These are phyloP conservation scores for Zymoseptoria pseudotritici DNA, from an alignment of 2,329 filamentous ascomycete species.

Conservation along the genomic window DNA sequence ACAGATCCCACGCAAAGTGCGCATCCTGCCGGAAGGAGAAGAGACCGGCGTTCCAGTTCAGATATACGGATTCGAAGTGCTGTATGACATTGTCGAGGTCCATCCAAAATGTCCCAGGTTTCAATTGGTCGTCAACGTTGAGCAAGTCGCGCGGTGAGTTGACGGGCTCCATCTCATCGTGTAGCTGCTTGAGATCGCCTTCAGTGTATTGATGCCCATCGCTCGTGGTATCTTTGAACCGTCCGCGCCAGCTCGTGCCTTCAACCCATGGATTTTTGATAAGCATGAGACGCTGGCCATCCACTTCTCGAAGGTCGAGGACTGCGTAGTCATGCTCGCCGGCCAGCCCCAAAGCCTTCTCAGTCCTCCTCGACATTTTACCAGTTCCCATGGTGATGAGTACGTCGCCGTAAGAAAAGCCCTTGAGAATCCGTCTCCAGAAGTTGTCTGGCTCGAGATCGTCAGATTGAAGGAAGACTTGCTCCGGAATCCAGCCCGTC, in stretches of 20 bases:
- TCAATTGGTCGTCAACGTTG: slow-evolving; percentile 32
- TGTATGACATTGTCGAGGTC: slow-evolving; percentile 78
- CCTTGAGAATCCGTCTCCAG: slow-evolving; percentile 69
- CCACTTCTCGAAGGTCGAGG: slow-evolving; percentile 63
- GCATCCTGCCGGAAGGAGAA: slow-evolving; percentile 79
- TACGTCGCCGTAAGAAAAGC: slow-evolving; percentile 71
- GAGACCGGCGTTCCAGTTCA: slow-evolving; percentile 91
- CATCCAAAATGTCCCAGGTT: slow-evolving; percentile 88
- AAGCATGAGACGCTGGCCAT: slow-evolving; percentile 60
- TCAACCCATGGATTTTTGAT: slow-evolving; percentile 96
- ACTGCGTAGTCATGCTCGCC: slow-evolving; percentile 93
- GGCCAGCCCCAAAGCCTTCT: slow-evolving; percentile 72
- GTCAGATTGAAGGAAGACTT: slow-evolving; percentile 82
- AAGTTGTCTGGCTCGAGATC: slow-evolving; percentile 68
- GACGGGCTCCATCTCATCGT: slow-evolving; percentile 23
- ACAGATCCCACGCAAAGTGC: slow-evolving; percentile 78
- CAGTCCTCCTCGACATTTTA: slow-evolving; percentile 66
- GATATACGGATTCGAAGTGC: slow-evolving; percentile 89
- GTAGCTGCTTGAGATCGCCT: slow-evolving; percentile 12
- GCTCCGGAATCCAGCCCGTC: slow-evolving; percentile 94
- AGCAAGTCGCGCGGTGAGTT: slow-evolving; percentile 30
- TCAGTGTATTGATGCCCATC: slow-evolving; percentile 5
- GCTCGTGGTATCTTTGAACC: slow-evolving; percentile 23
- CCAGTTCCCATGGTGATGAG: slow-evolving; percentile 88
- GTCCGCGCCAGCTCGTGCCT: slow-evolving; percentile 64